Evolutionary conservation across 116 monocot species (phyloP), one percentile per base, ranked within the genome.

Genomic region (Papilionanthe hybrid): DNA sequence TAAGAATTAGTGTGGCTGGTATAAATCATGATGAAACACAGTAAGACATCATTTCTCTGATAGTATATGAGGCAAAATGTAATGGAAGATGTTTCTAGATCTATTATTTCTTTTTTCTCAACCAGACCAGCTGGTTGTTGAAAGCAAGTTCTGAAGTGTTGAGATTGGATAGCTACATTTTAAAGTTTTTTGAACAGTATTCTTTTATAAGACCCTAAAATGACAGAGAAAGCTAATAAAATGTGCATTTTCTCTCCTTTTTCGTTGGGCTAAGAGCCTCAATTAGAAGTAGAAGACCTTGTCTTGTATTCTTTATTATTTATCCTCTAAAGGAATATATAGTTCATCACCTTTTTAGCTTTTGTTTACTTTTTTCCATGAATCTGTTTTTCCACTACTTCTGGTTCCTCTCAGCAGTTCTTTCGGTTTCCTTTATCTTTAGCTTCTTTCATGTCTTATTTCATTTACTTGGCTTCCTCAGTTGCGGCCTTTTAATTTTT

Each of bases 21-120:
- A 69, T 60, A 10, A 69, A 37, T 69, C 37, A 37, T 27, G 65
- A 23, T 27, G 65, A 65, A 8, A 25, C 65, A 57, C 65, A 27
- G 65, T 65, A 3, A 65, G 65, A 60, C 65, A 8, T 22, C 65
- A 65, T 65, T 65, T 65, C 53, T 65, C 65, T 65, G 65, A 65
- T 65, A 9, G 23, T 65, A 23, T 63, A 7, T 8, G 30, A 69
- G 22, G 69, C 32, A 69, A 8, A 69, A 69, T 32, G 4, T 12
- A 13, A 37, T 4, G 13, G 32, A 17, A 30, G 5, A 69, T 69
- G 69, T 15, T 69, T 13, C 23, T 32, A 69, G 32, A 30, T 69
- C 29, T 69, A 15, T 22, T 69, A 15, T n/a, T 69, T 32, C 9
- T 30, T 69, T 11, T 32, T 32, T 69, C 15, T 69, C 32, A 37